Evolutionary conservation across 164 flowering plant species (phyloP).

Genomic region (Magnolia changhungtana): DNA sequence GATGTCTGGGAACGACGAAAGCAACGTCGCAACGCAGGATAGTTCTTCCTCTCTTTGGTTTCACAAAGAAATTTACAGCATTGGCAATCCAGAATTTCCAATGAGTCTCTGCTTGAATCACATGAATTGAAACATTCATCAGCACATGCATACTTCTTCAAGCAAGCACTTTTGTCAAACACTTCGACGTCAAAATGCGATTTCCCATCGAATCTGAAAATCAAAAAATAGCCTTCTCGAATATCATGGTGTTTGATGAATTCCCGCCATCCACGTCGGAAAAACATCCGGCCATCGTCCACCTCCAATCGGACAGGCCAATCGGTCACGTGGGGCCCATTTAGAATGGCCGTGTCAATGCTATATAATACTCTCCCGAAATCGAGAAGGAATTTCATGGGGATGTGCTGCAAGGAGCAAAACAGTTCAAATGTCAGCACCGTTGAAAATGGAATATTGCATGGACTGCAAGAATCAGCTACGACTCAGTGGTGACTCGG

Average conservation of each 20-base stretch:
- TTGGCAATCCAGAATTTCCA: too few relatives aligned
- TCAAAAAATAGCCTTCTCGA: conserved; percentile 46
- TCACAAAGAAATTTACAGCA: too few relatives aligned
- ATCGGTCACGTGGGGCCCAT: conserved; percentile 51
- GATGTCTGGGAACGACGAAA: too few relatives aligned
- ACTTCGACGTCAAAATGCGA: conserved; percentile 49
- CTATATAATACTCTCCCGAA: conserved; percentile 25
- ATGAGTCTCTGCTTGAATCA: not conserved
- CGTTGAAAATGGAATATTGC: too few relatives aligned
- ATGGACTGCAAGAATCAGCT: too few relatives aligned
- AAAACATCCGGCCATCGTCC: conserved; percentile 24
- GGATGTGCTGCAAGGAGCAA: too few relatives aligned
- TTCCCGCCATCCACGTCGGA: conserved; percentile 47
- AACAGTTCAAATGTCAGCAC: too few relatives aligned
- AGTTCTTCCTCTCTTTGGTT: too few relatives aligned
- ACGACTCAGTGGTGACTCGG: too few relatives aligned
- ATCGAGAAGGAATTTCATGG: conserved; percentile 3
- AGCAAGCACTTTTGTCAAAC: conserved; percentile 55
- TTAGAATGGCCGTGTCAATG: conserved; percentile 22
- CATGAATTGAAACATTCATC: not conserved
- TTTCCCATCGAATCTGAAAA: conserved; percentile 58
- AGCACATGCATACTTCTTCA: conserved; percentile 42
- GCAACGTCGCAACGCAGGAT: too few relatives aligned
- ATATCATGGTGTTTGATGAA: conserved; percentile 52
- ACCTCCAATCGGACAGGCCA: conserved; percentile 45